Conservation (phyloP, 164 flowering plant species). For the Protea cynaroides region DNA sequence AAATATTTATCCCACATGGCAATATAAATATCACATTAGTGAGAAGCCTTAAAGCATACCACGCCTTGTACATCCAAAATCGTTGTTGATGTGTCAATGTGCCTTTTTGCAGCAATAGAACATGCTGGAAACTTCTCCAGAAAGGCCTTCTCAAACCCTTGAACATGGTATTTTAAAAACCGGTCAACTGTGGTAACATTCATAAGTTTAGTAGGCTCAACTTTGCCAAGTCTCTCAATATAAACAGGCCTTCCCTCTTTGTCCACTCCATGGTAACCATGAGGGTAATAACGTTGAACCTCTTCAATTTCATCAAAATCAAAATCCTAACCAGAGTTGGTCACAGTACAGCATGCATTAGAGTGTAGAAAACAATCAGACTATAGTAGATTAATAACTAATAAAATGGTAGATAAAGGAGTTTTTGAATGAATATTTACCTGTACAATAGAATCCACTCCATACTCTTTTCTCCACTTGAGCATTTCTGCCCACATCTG, state of each 20-base stretch:
- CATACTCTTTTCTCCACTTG: conserved; percentile 63
- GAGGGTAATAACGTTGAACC: conserved; percentile 61
- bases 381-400: not conserved
- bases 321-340: conserved; percentile 39
- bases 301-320: conserved; percentile 57
- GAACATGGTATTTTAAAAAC: conserved; percentile 68
- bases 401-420: not conserved
- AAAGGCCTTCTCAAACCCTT: conserved; percentile 79
- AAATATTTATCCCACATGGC: not conserved
- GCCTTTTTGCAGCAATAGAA: conserved; percentile 66
- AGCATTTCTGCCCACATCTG: conserved; percentile 87
- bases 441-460: conserved; percentile 58
- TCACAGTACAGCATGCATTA: not conserved
- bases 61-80: conserved; percentile 79
- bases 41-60: conserved; percentile 35
- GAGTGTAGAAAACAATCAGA: not conserved
- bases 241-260: conserved; percentile 66
- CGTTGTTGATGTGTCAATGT: conserved; percentile 55
- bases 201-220: conserved; percentile 63
- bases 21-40: not conserved
- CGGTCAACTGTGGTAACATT: conserved; percentile 60
- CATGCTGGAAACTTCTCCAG: conserved; percentile 79
- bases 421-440: conserved; percentile 21
- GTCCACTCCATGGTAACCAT: conserved; percentile 78
- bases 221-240: conserved; percentile 65